Base-by-base conservation (phyloP, 495 filamentous ascomycete species). In the Penicillium psychrofluorescens region DNA sequence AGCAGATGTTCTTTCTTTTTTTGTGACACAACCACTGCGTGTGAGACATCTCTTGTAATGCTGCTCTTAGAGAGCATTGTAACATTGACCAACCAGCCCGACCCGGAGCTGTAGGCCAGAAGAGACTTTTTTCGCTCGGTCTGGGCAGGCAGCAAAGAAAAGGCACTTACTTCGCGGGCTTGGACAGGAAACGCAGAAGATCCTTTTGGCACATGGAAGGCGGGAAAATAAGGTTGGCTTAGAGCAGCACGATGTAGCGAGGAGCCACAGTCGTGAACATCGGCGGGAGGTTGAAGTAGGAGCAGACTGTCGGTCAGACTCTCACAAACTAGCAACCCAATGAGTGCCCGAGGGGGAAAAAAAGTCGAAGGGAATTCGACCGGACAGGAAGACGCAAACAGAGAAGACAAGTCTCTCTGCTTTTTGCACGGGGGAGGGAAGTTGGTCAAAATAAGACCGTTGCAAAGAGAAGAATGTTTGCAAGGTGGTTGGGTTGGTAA, bases 101-200 rank as follows among this genome's bases (percentile, higher is more conserved):
- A 6, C 22, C 4, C 22, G 22, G 22, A 22, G 22, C 22, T 22
- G 22, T 22, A 4, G 22, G 22, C 4, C 22, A 3, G 22, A 22
- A 22, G 22, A 22, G 27, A 15, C 33, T 32, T 28, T 32, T 22
- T 22, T 6, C 0, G 22, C 22, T 22, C 22, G 22, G 22, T 6
- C 22, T 22, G 22, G 22, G 22, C 22, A 22, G 22, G 16, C 32
- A 43, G 11, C 15, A 45, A 13, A 35, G 44, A 8, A 36, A 36
- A 40, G 13, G 35, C 12, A 74, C 85, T 65, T 68, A 97, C 90
- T 95, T 95, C 62, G 87, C 88, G 58, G 90, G 91, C 75, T 94
- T 94, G 49, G 88, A 95, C 51, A 96, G 79, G 73, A 95, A 90
- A 72, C 88, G 87, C 59, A 96, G 79, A 54, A 95, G 83, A 67